Conservation (phyloP, 768 basidiomycete genomes). For the Cystofilobasidium capitatum region DNA sequence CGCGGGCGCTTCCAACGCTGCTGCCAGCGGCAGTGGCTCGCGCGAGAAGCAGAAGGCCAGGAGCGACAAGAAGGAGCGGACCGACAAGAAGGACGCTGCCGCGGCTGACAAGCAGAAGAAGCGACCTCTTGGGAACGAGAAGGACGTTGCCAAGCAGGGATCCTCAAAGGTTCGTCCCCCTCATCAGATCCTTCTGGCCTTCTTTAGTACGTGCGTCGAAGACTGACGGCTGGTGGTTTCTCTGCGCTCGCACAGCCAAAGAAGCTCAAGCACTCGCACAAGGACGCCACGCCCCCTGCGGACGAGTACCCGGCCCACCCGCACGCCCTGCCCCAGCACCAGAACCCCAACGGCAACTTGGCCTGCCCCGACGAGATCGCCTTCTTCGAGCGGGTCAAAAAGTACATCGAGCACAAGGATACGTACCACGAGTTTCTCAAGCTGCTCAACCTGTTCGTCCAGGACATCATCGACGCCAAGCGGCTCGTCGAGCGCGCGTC, state of each 20-base stretch:
- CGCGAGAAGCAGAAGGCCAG: constrained; percentile 9
- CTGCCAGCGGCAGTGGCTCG: neutral
- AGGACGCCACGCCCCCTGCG: constrained; percentile 27
- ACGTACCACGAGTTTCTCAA: constrained; percentile 77
- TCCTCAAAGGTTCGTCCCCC: constrained; percentile 12
- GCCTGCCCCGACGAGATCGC: constrained; percentile 58
- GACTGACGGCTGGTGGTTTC: too few relatives aligned
- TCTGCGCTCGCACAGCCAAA: too few relatives aligned
- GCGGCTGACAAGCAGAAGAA: constrained; percentile 14
- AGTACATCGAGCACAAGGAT: constrained; percentile 44
- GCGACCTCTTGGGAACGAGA: constrained; percentile 13
- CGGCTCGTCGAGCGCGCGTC: constrained; percentile 71
- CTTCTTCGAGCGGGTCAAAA: constrained; percentile 83
- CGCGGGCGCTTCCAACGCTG: constrained; percentile 28
- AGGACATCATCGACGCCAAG: constrained; percentile 78
- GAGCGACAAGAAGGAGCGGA: constrained; percentile 10
- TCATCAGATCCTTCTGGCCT: neutral
- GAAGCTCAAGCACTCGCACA: constrained; percentile 33
- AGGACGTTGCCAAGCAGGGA: neutral
- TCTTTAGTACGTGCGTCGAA: too few relatives aligned
- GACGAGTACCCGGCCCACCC: constrained; percentile 26
- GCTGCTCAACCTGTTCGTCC: constrained; percentile 77
- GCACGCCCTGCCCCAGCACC: constrained; percentile 28
- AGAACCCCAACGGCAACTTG: constrained; percentile 32
- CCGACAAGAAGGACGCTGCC: constrained; percentile 8